Percentiles rank a stretch among this genome's conserved stretches.
Conservation (phyloP, 768 basidiomycete species). For the Calocera viscosa region DNA sequence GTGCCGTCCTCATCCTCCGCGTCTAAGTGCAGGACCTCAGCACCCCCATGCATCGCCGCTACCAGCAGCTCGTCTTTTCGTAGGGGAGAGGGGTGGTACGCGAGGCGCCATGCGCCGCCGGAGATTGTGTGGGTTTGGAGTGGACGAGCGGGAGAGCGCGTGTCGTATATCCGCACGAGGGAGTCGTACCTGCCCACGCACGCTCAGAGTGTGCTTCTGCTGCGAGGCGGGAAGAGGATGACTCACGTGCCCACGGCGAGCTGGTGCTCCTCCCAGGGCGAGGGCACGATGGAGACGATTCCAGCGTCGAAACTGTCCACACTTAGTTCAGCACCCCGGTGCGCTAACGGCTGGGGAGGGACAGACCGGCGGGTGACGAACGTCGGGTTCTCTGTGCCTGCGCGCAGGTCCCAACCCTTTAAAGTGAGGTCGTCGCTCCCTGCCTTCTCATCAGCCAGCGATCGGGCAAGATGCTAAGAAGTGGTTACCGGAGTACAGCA, state of each 20-base stretch:
- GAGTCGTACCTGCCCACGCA: constrained; percentile 58
- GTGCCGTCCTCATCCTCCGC: constrained; percentile 15
- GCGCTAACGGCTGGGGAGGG: neutral
- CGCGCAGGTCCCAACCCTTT: neutral
- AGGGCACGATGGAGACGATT: neutral
- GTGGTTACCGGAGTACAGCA: neutral
- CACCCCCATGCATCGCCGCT: constrained; percentile 98
- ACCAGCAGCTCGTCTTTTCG: constrained; percentile 66
- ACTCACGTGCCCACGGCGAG: neutral
- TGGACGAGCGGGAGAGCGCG: constrained; percentile 48
- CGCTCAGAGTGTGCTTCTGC: neutral
- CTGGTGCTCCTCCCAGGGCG: neutral
- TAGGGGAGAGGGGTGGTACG: constrained; percentile 75
- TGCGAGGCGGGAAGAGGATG: too few relatives aligned
- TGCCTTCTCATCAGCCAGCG: neutral
- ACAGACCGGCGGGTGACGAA: neutral
- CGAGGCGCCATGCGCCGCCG: constrained; percentile 90
- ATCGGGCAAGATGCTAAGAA: neutral
- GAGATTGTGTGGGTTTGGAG: constrained; percentile 55
- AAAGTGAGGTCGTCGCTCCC: constrained; percentile 3
- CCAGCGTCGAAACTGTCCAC: neutral
- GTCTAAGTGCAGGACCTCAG: constrained; percentile 59
- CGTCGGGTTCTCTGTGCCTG: neutral
- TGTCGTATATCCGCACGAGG: constrained; percentile 70
- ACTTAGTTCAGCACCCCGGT: neutral